Base-by-base conservation (phyloP, 768 basidiomycete species). In the Saitozyma sp. region DNA sequence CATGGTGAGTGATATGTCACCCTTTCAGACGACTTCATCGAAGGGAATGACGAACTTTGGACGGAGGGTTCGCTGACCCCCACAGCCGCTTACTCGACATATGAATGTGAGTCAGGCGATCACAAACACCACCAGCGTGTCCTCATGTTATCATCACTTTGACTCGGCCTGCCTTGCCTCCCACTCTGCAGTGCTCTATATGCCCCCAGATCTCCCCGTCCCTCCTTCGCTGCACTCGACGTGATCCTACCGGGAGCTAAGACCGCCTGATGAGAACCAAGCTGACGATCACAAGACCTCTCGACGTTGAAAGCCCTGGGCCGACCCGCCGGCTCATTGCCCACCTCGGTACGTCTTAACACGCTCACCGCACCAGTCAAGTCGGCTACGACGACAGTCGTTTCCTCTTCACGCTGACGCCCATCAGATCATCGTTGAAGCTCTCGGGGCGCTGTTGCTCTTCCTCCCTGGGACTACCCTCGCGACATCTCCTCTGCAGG, bases 371-470 rank as follows among this genome's bases (percentile, higher is more conserved):
- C 39, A 10, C 38, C 54, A 45, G 43, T 45, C 43, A 45, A n/a
- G n/a, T n/a, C n/a, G n/a, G n/a, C n/a, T n/a, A n/a, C n/a, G n/a
- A n/a, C n/a, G n/a, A n/a, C n/a, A n/a, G n/a, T n/a, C n/a, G n/a
- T n/a, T n/a, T n/a, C n/a, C n/a, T n/a, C n/a, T n/a, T n/a, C n/a
- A n/a, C n/a, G n/a, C n/a, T n/a, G n/a, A n/a, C n/a, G n/a, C n/a
- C n/a, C n/a, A n/a, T n/a, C n/a, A 78, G 77, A 78, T 78, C 56
- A 61, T 71, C 11, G 50, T 69, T 42, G 77, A 78, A 60, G 75
- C 77, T 0, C 19, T 74, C 13, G 48, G 68, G 11, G 73, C 75
- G 17, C 62, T 78, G 11, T 38, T 67, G 5, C 59, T 78, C 14
- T 78, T 78, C 61, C 54, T 78, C 17, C 70, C 76, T 19, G 73